A percentile compares a stretch with the other conserved stretches of the same genome.
Evolutionary conservation across 1,139 yeast genomes (phyloP).

Genomic region (Blastobotrys arbuscula): DNA sequence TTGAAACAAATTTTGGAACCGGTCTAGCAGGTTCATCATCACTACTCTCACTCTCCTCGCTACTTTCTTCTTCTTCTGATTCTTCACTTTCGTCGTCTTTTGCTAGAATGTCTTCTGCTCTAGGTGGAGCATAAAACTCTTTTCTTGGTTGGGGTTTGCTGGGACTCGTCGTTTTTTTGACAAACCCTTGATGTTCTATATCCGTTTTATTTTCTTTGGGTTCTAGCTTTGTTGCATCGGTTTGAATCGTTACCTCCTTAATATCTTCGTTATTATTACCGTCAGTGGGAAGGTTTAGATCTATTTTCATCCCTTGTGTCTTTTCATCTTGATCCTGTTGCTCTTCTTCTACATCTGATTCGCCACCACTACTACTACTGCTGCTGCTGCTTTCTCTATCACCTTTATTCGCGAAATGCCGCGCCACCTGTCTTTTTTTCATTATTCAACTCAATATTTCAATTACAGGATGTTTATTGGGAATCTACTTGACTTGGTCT

Average conservation of each 20-base stretch:
- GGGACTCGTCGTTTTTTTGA: background rate
- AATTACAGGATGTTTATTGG: too few species aligned
- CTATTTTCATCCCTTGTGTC: background rate
- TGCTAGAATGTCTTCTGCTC: slow-evolving; percentile 5
- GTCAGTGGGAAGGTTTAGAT: too few species aligned
- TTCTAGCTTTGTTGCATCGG: background rate
- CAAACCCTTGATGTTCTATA: background rate
- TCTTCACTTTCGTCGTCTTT: slow-evolving; percentile 14
- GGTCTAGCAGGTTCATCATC: slow-evolving; percentile 18
- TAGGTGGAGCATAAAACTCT: slow-evolving; percentile 3
- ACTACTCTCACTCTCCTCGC: slow-evolving; percentile 14
- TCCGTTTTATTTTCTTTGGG: background rate
- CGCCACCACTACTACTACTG: slow-evolving; percentile 11
- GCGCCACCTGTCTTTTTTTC: slow-evolving; percentile 8
- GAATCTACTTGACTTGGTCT: too few species aligned
- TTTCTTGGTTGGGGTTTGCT: background rate
- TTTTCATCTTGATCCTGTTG: slow-evolving; percentile 12
- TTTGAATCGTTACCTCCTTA: background rate
- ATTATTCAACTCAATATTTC: too few species aligned
- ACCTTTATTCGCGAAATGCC: slow-evolving; percentile 26
- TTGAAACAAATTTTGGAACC: slow-evolving; percentile 22
- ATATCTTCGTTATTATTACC: background rate
- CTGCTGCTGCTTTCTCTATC: slow-evolving; percentile 3
- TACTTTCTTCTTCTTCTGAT: slow-evolving; percentile 4
- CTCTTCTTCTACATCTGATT: slow-evolving; percentile 13